phyloP scores from a whole-genome alignment of 257 asterid species.

The Echium plantagineum region DNA sequence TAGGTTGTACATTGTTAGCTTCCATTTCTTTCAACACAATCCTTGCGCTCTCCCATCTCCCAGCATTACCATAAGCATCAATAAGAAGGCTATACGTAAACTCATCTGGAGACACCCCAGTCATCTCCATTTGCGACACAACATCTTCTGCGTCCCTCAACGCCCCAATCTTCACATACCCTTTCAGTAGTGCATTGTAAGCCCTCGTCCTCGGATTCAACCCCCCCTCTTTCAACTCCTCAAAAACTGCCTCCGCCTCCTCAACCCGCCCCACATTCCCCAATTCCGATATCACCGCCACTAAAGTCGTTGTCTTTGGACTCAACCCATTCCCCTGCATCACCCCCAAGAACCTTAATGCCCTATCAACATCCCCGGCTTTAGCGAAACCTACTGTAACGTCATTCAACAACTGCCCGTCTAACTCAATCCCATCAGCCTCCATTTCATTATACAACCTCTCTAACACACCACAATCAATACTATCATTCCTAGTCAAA shows the following conservation, averaged over 20 bases:
- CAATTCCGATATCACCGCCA: conserved; percentile 47
- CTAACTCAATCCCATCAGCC: conserved; percentile 68
- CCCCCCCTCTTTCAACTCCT: conserved; percentile 84
- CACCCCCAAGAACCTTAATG: conserved; percentile 45
- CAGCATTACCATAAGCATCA: conserved; percentile 91
- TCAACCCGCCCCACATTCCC: conserved; percentile 73
- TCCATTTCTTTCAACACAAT: conserved; percentile 88
- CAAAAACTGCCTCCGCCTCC: conserved; percentile 89
- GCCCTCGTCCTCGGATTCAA: conserved; percentile 80
- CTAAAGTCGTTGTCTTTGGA: conserved; percentile 55
- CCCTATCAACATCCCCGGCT: conserved; percentile 62
- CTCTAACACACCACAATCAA: conserved; percentile 52
- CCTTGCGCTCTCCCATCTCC: conserved; percentile 93
- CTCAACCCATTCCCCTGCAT: conserved; percentile 81
- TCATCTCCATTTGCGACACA: conserved; percentile 78
- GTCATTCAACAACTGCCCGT: conserved; percentile 71
- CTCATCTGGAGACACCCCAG: conserved; percentile 73
- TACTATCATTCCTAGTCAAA: conserved; percentile 35
- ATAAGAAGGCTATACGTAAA: conserved; percentile 77
- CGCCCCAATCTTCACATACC: conserved; percentile 72
- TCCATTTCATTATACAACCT: conserved; percentile 59
- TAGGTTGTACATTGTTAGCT: conserved; percentile 59
- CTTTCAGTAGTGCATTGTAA: conserved; percentile 80
- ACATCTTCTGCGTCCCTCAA: conserved; percentile 69
- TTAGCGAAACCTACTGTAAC: conserved; percentile 65